Percentiles rank a stretch among this genome's conserved stretches.
These are phyloP conservation scores for Dothideomycetes sp. DNA, from an alignment of 2,329 filamentous ascomycete genomes.

Conservation along the genomic window DNA sequence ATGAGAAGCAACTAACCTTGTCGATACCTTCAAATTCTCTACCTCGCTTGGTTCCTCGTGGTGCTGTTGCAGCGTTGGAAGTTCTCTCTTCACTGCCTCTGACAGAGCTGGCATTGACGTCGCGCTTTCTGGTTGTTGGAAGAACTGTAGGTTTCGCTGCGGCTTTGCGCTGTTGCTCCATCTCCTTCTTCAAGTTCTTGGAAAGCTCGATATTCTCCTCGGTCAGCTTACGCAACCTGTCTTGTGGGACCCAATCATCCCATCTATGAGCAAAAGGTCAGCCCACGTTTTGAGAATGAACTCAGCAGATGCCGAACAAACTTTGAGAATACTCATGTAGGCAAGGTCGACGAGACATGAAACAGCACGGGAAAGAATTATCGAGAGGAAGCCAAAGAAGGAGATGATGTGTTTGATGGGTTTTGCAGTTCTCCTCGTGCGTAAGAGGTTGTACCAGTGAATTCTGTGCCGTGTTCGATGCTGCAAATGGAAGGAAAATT, in stretches of 20 bases:
- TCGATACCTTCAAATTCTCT: slow-evolving; percentile 71
- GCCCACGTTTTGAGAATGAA: slow-evolving; percentile 12
- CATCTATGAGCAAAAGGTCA: slow-evolving; percentile 46
- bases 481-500: not conserved
- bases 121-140: slow-evolving; percentile 47
- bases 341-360: too few species aligned
- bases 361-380: too few species aligned
- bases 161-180: slow-evolving; percentile 49
- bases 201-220: slow-evolving; percentile 93
- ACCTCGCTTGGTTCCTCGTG: slow-evolving; percentile 62
- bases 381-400: too few species aligned
- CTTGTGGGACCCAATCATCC: slow-evolving; percentile 96
- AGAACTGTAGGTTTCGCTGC: slow-evolving; percentile 32
- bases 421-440: too few species aligned
- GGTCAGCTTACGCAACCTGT: slow-evolving; percentile 86
- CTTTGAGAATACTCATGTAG: too few species aligned
- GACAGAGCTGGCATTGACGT: slow-evolving; percentile 41
- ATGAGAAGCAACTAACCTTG: slow-evolving; percentile 46
- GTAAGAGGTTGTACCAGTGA: not conserved
- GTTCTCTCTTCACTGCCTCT: slow-evolving; percentile 72
- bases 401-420: too few species aligned
- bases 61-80: slow-evolving; percentile 44
- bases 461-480: not conserved
- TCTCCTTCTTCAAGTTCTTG: slow-evolving; percentile 59
- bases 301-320: not conserved